Conservation (phyloP, 768 basidiomycete genomes). For the Russula dissimulans region DNA sequence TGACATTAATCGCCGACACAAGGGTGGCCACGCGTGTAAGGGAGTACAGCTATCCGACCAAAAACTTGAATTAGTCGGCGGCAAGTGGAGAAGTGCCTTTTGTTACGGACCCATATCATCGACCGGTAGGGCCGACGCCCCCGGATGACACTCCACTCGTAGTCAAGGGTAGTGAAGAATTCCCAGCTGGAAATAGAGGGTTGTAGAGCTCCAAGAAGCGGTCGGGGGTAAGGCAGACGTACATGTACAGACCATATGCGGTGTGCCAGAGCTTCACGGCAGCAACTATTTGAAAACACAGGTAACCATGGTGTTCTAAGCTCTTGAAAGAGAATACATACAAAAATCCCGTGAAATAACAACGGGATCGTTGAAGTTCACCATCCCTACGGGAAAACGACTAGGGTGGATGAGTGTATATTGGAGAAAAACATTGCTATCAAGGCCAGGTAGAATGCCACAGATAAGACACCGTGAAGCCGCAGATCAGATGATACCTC, state of each 20-base stretch:
- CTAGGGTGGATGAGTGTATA: no score
- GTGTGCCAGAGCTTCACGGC: neutral
- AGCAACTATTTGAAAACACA: neutral
- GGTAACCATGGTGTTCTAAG: neutral
- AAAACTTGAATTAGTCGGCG: neutral
- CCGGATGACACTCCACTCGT: no score
- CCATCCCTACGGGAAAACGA: neutral
- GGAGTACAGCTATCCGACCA: neutral
- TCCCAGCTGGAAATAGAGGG: neutral
- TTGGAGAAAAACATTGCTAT: no score
- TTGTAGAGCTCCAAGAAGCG: neutral
- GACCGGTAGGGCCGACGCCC: neutral
- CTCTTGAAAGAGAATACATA: neutral
- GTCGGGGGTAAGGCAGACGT: neutral
- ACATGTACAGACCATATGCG: conserved; percentile 1
- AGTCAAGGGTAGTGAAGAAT: no score
- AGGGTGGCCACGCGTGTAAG: neutral
- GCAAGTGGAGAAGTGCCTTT: neutral
- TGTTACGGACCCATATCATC: conserved; percentile 3
- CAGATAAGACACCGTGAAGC: no score
- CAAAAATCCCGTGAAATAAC: neutral
- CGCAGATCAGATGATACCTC: no score
- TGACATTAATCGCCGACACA: neutral
- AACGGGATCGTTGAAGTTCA: neutral
- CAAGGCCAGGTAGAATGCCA: no score